A percentile compares a stretch with the other conserved stretches of the same genome.
These are phyloP conservation scores for Penicillium atrosanguineum DNA, from an alignment of 495 filamentous ascomycete genomes.

Conservation along the genomic window DNA sequence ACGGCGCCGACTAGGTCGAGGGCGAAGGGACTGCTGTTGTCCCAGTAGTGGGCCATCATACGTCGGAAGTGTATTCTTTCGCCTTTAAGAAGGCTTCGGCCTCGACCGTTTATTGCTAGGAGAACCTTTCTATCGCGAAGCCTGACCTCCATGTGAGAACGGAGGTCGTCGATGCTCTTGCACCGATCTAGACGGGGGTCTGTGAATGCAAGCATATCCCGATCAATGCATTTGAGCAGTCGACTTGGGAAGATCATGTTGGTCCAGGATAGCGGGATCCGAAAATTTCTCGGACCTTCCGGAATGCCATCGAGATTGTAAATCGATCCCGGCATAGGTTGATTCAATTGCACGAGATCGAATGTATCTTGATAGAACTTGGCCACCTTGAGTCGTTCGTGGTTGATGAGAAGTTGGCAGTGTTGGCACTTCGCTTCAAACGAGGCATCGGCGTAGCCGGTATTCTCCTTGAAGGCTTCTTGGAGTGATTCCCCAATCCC, in stretches of 20 bases:
- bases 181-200: slow-evolving; percentile 21
- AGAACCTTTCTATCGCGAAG: slow-evolving; percentile 10
- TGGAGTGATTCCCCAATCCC: slow-evolving; percentile 8
- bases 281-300: not conserved
- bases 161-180: slow-evolving; percentile 13
- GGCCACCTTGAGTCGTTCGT: slow-evolving; percentile 45
- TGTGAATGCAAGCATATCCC: slow-evolving; percentile 36
- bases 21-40: slow-evolving; percentile 66
- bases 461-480: slow-evolving; percentile 13
- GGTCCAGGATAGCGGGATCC: not conserved
- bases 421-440: slow-evolving; percentile 38
- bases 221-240: slow-evolving; percentile 44
- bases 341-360: slow-evolving; percentile 34
- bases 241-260: slow-evolving; percentile 57
- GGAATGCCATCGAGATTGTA: slow-evolving; percentile 39
- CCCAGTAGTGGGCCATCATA: slow-evolving; percentile 82
- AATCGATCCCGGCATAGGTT: slow-evolving; percentile 63
- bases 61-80: slow-evolving; percentile 56
- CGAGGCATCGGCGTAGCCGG: slow-evolving; percentile 63
- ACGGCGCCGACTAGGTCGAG: slow-evolving; percentile 76
- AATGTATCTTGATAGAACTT: slow-evolving; percentile 58
- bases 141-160: slow-evolving; percentile 10
- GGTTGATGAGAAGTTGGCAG: slow-evolving; percentile 51
- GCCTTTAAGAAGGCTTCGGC: not conserved
- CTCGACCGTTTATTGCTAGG: slow-evolving; percentile 1